Conservation (phyloP, 768 basidiomycete genomes). For the Phaeolepiota aurea region DNA sequence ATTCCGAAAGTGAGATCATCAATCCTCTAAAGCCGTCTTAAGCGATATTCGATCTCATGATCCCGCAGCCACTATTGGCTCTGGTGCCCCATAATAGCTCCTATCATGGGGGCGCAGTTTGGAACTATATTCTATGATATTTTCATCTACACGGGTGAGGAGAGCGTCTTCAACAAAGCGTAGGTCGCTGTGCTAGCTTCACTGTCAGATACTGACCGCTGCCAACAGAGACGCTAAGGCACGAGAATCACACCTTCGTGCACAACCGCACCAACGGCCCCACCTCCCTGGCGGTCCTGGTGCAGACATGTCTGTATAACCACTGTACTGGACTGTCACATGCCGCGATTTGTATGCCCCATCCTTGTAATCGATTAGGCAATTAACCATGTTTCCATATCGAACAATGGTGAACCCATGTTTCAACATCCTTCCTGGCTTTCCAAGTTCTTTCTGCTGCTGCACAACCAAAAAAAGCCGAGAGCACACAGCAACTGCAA, state of each 20-base stretch:
- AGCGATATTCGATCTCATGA: constrained; percentile 1
- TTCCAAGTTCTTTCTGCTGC: background rate
- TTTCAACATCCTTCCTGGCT: background rate
- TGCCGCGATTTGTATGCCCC: background rate
- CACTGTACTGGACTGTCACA: background rate
- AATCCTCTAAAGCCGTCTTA: background rate
- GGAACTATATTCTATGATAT: constrained; percentile 48
- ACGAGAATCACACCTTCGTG: constrained; percentile 7
- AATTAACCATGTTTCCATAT: background rate
- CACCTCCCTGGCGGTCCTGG: constrained; percentile 8
- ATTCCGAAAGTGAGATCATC: constrained; percentile 23
- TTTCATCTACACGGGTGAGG: constrained; percentile 46
- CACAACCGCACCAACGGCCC: constrained; percentile 4
- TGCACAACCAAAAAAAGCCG: too few relatives aligned
- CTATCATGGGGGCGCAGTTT: constrained; percentile 44
- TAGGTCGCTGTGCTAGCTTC: constrained; percentile 17
- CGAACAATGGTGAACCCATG: background rate
- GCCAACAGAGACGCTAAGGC: constrained; percentile 6
- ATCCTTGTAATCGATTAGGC: too few relatives aligned
- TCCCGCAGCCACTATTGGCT: constrained; percentile 55
- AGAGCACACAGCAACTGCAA: too few relatives aligned
- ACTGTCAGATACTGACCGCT: too few relatives aligned
- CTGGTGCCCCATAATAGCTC: constrained; percentile 55
- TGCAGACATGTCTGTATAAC: constrained; percentile 5
- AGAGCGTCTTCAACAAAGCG: constrained; percentile 48